Base-by-base conservation (phyloP, 768 basidiomycete species). In the Ramaria sp. region DNA sequence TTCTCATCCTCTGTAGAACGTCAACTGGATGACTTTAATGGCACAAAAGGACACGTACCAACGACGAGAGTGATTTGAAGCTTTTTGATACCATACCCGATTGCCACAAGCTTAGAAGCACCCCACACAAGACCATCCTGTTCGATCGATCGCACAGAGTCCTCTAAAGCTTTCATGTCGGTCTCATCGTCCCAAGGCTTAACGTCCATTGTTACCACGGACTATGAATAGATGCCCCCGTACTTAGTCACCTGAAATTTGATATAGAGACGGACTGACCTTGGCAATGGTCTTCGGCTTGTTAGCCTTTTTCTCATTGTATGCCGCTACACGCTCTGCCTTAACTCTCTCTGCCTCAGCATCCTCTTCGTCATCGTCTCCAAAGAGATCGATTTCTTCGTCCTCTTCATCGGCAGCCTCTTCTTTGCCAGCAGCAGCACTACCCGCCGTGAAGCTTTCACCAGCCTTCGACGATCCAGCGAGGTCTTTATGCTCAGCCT, bases 121-220 rank as follows among this genome's bases (percentile, higher is more conserved):
- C 96, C 95, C 96, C 96, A 99, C 50, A 97, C 80, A 58, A 99
- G 86, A 67, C 96, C 96, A 41, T 88, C 85, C 75, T 81, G 74
- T 71, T 89, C 80, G 65, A 98, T 83, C 20, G 90, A 83, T 59
- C 96, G 84, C 54, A 98, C 95, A 42, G 79, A 66, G 15, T 76
- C 71, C 72, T 98, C 95, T 64, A 98, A 77, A 51, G 75, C 88
- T 45, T 67, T 78, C 94, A 99, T 94, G 72, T 97, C 91, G 51
- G 96, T 99, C 76, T 96, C 93, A 68, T 98, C 95, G 70, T 98
- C 95, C 95, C 93, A 96, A 41, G 95, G 94, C 75, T 99, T 99
- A 61, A 99, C 93, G 63, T 98, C 95, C 64, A 98, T 75, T 48
- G 95, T 99, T 51, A 99, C 96, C 60, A 99, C 84, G 63, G 96